Evolutionary conservation across 352 stramenopile genomes (phyloP).

Genomic region (Pelagophyceae sp.): DNA sequence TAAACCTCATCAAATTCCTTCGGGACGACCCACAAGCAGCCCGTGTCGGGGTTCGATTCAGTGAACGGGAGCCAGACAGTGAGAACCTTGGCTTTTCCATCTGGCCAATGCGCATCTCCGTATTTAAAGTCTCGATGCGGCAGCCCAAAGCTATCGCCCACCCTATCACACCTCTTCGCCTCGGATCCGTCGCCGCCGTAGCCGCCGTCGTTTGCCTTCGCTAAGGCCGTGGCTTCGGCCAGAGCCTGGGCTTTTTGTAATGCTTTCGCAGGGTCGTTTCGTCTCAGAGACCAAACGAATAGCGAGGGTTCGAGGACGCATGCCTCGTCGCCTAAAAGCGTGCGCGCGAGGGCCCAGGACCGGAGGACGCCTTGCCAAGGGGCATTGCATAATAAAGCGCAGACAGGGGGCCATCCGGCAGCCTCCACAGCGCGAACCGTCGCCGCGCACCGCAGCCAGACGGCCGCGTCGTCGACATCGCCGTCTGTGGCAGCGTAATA

Average conservation of each 20-base stretch:
- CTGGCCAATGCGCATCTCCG: neutral
- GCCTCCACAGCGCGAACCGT: neutral
- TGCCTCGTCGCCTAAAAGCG: neutral
- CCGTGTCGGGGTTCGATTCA: neutral
- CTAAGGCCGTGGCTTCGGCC: no score
- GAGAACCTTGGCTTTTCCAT: neutral
- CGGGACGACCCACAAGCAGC: neutral
- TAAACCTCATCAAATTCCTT: neutral
- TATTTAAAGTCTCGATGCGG: neutral
- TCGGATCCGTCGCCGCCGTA: no score
- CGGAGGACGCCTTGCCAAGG: neutral
- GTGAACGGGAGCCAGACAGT: neutral
- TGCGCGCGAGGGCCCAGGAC: neutral
- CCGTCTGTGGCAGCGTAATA: neutral
- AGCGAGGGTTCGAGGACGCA: neutral
- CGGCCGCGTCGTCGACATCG: neutral
- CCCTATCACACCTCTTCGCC: neutral
- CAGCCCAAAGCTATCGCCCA: neutral
- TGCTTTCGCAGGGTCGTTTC: neutral
- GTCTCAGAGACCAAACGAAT: neutral
- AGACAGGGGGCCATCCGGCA: neutral
- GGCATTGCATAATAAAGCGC: neutral
- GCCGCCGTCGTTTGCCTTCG: no score
- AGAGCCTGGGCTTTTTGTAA: no score
- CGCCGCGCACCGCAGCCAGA: neutral